A percentile compares a stretch with the other conserved stretches of the same genome.
These are phyloP conservation scores for Stylosanthes scabra DNA, from an alignment of 331 rosid genomes.

Conservation along the genomic window DNA sequence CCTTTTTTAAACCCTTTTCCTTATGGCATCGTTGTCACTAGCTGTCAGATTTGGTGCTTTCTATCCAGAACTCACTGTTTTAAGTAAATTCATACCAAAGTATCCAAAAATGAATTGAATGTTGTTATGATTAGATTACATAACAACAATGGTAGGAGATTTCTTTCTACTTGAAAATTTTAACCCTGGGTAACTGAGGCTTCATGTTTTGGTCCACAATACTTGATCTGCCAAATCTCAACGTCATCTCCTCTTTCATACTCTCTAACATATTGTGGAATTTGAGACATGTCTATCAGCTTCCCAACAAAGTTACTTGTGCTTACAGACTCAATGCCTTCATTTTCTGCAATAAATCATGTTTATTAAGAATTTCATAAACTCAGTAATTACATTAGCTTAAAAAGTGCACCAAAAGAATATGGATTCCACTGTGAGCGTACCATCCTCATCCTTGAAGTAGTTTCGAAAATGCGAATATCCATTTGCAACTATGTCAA, in stretches of 20 bases:
- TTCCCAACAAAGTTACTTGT: slow-evolving; percentile 61
- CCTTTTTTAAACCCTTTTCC: neutral
- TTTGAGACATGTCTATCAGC: slow-evolving; percentile 59
- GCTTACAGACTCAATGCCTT: slow-evolving; percentile 31
- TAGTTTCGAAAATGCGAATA: slow-evolving; percentile 77
- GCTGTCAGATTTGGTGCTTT: too few species aligned
- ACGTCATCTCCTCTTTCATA: slow-evolving; percentile 79
- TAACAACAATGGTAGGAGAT: neutral
- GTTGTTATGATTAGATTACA: neutral
- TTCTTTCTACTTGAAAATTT: slow-evolving; percentile 25
- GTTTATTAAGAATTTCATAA: slow-evolving; percentile 28
- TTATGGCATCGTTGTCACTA: too few species aligned
- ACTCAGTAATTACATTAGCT: slow-evolving; percentile 20
- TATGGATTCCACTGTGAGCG: slow-evolving; percentile 23
- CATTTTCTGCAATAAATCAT: slow-evolving; percentile 55
- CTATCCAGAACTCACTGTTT: too few species aligned
- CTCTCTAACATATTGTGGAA: slow-evolving; percentile 70
- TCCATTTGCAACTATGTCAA: slow-evolving; percentile 85
- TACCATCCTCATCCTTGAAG: slow-evolving; percentile 62
- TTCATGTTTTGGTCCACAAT: slow-evolving; percentile 36
- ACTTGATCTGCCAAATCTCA: slow-evolving; percentile 86
- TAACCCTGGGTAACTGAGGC: slow-evolving; percentile 25
- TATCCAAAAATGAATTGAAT: neutral
- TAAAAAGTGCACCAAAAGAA: neutral
- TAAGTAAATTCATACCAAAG: neutral